Evolutionary conservation across 2,329 filamentous ascomycete species (phyloP), one percentile per base, ranked within the genome.

Genomic region (Lasiodiplodia sp.): DNA sequence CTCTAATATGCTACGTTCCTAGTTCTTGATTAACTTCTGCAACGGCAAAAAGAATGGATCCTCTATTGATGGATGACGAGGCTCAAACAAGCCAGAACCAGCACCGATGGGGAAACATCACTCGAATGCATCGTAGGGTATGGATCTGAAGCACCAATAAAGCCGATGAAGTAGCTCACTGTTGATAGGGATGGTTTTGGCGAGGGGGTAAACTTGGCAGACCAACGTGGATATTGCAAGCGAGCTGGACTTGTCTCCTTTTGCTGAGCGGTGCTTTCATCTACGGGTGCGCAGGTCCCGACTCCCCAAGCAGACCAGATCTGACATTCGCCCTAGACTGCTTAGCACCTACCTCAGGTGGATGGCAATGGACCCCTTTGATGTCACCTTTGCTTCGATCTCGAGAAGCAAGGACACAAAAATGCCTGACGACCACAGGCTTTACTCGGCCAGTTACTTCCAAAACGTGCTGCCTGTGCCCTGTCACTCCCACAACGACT

Each of bases 401-500:
- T 31, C 53, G 2, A 38, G 16, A 18, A 37, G 28, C 18, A 37
- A n/a, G 53, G 28, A 25, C 14, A 37, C 28, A 16, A 7, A 14
- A 37, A 18, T 28, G 23, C 23, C 53, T 8, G 31, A 37, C 31
- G 6, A 56, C 16, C 31, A 34, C 31, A 10, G 31, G 8, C 6
- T 21, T 7, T 56, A 56, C 53, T 56, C 53, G 2, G 53, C 53
- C 6, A 16, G 21, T 5, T 56, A 56, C 53, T 56, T 56, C 28
- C 34, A 56, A 11, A 62, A 84, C 60, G 82, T 86, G 37, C 74
- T 77, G 2, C 85, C 86, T 0, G 81, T 86, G 14, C 79, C 78
- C 37, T 87, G 85, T 69, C 86, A 87, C 72, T 87, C 85, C 2
- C 86, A 88, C 72, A 88, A 88, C 72, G 86, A 88, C 74, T 88